phyloP scores from a whole-genome alignment of 345 rosid species.

The Brassica carinata region DNA sequence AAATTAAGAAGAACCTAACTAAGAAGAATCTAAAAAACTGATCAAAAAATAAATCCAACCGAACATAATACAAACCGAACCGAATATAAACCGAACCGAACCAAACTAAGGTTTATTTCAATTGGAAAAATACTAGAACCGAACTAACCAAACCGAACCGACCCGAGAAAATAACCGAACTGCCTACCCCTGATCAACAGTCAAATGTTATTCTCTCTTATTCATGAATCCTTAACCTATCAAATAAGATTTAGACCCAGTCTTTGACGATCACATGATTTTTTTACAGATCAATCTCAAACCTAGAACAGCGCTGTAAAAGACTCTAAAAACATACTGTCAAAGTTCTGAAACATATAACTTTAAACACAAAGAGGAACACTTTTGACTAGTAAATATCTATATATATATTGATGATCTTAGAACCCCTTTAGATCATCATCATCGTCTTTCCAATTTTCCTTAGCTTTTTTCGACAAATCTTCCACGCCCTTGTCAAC shows the following conservation, averaged over 20 bases:
- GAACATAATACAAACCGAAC: too few species aligned
- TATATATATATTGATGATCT: not conserved
- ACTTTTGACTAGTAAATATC: not conserved
- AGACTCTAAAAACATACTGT: not conserved
- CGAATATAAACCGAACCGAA: too few species aligned
- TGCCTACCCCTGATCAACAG: not conserved
- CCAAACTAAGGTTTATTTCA: too few species aligned
- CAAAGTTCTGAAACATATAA: not conserved
- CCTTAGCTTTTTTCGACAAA: conserved; percentile 20
- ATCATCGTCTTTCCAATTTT: conserved; percentile 23
- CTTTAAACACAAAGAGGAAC: not conserved
- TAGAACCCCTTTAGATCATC: conserved; percentile 27
- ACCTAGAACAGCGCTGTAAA: not conserved
- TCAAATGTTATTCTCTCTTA: not conserved
- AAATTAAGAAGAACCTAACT: too few species aligned
- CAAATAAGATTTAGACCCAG: not conserved
- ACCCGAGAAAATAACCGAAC: too few species aligned
- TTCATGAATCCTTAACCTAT: not conserved
- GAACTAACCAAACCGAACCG: too few species aligned
- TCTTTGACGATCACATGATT: not conserved
- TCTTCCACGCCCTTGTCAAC: conserved; percentile 32
- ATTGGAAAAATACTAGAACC: too few species aligned
- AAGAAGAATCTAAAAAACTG: too few species aligned
- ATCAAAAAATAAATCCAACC: too few species aligned
- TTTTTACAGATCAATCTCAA: not conserved